Evolutionary conservation across 1,284 basidiomycete genomes (phyloP), one percentile per base, ranked within the genome.

Genomic region (Cryptococcus neoformans): DNA sequence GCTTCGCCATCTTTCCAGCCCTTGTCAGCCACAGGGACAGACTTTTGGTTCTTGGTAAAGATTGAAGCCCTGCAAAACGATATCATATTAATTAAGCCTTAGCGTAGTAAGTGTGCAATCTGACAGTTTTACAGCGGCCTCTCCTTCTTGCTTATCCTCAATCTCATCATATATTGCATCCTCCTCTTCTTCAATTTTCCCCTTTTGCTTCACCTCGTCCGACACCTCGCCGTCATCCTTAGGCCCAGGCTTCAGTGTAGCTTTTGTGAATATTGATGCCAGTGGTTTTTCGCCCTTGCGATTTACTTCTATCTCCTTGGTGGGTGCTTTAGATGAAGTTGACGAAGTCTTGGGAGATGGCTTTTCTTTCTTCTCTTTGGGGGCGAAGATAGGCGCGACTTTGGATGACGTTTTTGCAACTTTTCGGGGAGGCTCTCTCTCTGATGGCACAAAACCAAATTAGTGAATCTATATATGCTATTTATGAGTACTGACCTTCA

Each of bases 1-100:
- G 91, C 84, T 64, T 88, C 82, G 34, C 91, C 92, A 38, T 80
- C 80, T 79, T 92, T 89, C 94, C 94, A 98, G 2, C 87, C 88
- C 51, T 88, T 87, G 59, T 85, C 82, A 12, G 91, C 81, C 65
- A 92, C 89, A 1, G 91, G 87, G n/a, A 88, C 86, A 16, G 81
- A 73, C 53, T 82, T 85, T 62, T 83, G 53, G 39, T 72, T 67
- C 55, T 71, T 74, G 17, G 73, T 73, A 55, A 77, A 76, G 46
- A 76, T 76, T 1, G 75, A 85, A 12, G 88, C 90, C 65, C 91
- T 92, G 57, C 28, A 21, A 16, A 51, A 53, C 57, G 54, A 5
- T 37, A 28, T n/a, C 28, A 36, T 35, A 41, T 28, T 39, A 6
- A 44, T 17, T 17, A 41, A 40, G 42, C 50, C 38, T 38, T 17